A percentile compares a stretch with the other conserved stretches of the same genome.
Conservation (phyloP, 192 early-diverging fungal genomes). For the Phlyctochytrium arcticum region DNA sequence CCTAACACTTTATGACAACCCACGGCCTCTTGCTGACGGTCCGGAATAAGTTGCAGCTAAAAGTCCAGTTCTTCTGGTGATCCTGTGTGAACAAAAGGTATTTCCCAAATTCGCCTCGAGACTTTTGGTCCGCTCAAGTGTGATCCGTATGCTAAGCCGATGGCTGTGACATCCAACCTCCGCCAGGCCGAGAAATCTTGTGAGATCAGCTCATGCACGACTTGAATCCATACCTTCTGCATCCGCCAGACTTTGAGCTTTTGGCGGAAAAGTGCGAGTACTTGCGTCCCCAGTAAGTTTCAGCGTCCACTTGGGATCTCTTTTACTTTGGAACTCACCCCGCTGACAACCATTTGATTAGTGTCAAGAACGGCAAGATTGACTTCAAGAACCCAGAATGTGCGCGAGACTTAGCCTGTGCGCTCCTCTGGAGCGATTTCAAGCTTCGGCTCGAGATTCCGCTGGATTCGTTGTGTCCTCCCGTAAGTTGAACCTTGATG, state of each 20-base stretch:
- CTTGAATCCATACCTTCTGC: constrained; percentile 51
- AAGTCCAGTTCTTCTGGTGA: too few species aligned
- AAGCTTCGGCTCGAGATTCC: constrained; percentile 63
- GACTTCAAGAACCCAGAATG: constrained; percentile 66
- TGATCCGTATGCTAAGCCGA: too few species aligned
- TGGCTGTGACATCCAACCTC: too few species aligned
- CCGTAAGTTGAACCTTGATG: constrained; percentile 37
- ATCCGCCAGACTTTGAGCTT: constrained; percentile 46
- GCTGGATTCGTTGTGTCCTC: constrained; percentile 61
- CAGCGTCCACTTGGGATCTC: background rate
- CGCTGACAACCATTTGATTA: constrained; percentile 1
- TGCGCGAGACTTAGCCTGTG: constrained; percentile 55
- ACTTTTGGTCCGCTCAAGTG: too few species aligned
- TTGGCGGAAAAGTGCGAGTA: constrained; percentile 45
- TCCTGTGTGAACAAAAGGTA: too few species aligned
- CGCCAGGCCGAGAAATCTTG: too few species aligned
- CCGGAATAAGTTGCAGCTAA: too few species aligned
- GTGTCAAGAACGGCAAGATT: constrained; percentile 41
- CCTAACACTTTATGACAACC: too few species aligned
- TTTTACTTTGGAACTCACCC: constrained; percentile 5
- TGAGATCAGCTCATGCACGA: too few species aligned
- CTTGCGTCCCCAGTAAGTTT: constrained; percentile 47
- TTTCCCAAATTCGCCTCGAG: too few species aligned
- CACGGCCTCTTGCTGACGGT: too few species aligned
- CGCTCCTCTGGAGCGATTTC: constrained; percentile 60